Conservation (phyloP, 1,139 yeast genomes). For the Suhomyces atakaporum region DNA sequence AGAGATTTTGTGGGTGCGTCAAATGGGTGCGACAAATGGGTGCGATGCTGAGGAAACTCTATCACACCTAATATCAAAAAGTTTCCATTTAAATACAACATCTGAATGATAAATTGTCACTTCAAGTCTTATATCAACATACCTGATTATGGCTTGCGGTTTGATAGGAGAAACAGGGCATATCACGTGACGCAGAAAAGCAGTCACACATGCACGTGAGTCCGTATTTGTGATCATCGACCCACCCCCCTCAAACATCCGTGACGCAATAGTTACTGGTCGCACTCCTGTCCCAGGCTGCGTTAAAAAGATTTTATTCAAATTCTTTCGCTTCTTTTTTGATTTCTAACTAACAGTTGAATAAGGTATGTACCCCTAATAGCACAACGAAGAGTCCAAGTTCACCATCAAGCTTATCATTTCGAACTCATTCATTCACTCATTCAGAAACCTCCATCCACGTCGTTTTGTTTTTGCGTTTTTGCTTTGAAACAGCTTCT, state of each 20-base stretch:
- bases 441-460: background rate
- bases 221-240: background rate
- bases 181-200: slow-evolving; percentile 1
- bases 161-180: background rate
- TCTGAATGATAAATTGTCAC: no score
- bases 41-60: no score
- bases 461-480: no score
- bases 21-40: no score
- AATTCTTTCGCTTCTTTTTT: slow-evolving; percentile 7
- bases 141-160: background rate
- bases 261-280: slow-evolving; percentile 7
- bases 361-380: slow-evolving; percentile 22
- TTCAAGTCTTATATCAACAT: no score
- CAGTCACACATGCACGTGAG: slow-evolving; percentile 13
- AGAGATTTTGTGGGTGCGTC: slow-evolving; percentile 4
- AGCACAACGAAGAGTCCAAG: background rate
- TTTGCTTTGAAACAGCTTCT: slow-evolving; percentile 1
- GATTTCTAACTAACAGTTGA: slow-evolving; percentile 21
- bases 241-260: slow-evolving; percentile 3
- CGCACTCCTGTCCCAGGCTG: slow-evolving; percentile 2
- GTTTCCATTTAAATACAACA: no score
- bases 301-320: slow-evolving; percentile 13
- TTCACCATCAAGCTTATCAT: background rate
- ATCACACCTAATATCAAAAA: no score
- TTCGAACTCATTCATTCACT: background rate